These are phyloP conservation scores for Akanthomyces dipterigenus DNA, from an alignment of 2,329 filamentous ascomycete genomes.

Conservation along the genomic window DNA sequence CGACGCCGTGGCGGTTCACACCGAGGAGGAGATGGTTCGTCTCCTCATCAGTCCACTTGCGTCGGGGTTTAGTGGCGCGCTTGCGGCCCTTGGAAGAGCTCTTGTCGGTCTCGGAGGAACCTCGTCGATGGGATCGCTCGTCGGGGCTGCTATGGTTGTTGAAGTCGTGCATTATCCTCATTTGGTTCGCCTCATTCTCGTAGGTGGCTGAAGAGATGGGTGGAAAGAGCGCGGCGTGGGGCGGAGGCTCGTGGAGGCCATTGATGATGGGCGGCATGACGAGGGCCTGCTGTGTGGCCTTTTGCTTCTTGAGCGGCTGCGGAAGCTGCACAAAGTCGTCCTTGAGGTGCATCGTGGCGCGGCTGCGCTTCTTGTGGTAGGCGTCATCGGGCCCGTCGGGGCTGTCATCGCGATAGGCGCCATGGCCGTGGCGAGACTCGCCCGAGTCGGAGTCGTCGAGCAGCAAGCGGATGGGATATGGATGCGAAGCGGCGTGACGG, in stretches of 20 bases:
- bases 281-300: constrained; percentile 46
- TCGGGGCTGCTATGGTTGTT: constrained; percentile 28
- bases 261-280: constrained; percentile 60
- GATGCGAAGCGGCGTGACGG: constrained; percentile 18
- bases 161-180: constrained; percentile 35
- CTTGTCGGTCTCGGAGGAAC: constrained; percentile 26
- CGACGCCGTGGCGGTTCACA: constrained; percentile 56
- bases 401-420: constrained; percentile 39
- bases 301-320: constrained; percentile 59
- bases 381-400: constrained; percentile 37
- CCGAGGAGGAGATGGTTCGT: constrained; percentile 56
- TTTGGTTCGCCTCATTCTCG: constrained; percentile 37
- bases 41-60: constrained; percentile 60
- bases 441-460: constrained; percentile 31
- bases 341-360: constrained; percentile 37
- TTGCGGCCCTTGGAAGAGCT: constrained; percentile 39
- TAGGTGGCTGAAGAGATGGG: constrained; percentile 54
- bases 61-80: constrained; percentile 49
- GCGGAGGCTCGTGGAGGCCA: constrained; percentile 55
- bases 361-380: constrained; percentile 48
- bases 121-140: constrained; percentile 16
- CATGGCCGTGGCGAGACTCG: constrained; percentile 36
- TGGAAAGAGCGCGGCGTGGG: constrained; percentile 54
- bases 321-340: constrained; percentile 59
- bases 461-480: constrained; percentile 34